phyloP scores from a whole-genome alignment of 2,329 filamentous ascomycete genomes.

The Fusarium sp. region DNA sequence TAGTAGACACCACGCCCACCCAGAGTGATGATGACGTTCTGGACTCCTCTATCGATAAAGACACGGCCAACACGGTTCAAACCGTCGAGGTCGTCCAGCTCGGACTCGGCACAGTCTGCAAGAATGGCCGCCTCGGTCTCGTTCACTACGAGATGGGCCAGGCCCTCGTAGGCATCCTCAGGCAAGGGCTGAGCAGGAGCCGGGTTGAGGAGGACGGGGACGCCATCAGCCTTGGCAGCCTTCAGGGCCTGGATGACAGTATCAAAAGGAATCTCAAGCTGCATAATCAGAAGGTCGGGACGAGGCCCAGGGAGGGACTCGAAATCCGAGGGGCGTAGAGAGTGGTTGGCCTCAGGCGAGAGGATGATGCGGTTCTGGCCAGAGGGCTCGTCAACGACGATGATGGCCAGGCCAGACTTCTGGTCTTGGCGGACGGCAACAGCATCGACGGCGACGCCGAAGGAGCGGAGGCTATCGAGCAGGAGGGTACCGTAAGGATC shows the following conservation, averaged over 20 bases:
- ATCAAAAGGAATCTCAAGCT: constrained; percentile 79
- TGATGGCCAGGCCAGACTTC: constrained; percentile 79
- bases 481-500: constrained; percentile 75
- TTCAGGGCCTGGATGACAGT: constrained; percentile 73
- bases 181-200: constrained; percentile 81
- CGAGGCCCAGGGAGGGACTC: constrained; percentile 48
- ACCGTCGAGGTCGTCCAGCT: constrained; percentile 61
- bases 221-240: constrained; percentile 59
- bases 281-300: constrained; percentile 78
- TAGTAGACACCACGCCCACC: constrained; percentile 84
- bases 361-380: constrained; percentile 84
- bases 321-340: constrained; percentile 54
- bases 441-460: constrained; percentile 71
- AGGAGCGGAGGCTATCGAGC: constrained; percentile 66
- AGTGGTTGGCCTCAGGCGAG: constrained; percentile 77
- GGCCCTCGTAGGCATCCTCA: constrained; percentile 70
- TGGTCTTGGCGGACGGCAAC: constrained; percentile 59
- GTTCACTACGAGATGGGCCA: constrained; percentile 88
- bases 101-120: constrained; percentile 64
- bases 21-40: constrained; percentile 85
- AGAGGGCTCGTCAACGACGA: constrained; percentile 78
- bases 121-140: constrained; percentile 88
- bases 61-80: constrained; percentile 62
- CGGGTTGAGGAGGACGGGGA: constrained; percentile 85
- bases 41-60: constrained; percentile 78